Base-by-base conservation (phyloP, 345 rosid genomes). In the Acer campestre region DNA sequence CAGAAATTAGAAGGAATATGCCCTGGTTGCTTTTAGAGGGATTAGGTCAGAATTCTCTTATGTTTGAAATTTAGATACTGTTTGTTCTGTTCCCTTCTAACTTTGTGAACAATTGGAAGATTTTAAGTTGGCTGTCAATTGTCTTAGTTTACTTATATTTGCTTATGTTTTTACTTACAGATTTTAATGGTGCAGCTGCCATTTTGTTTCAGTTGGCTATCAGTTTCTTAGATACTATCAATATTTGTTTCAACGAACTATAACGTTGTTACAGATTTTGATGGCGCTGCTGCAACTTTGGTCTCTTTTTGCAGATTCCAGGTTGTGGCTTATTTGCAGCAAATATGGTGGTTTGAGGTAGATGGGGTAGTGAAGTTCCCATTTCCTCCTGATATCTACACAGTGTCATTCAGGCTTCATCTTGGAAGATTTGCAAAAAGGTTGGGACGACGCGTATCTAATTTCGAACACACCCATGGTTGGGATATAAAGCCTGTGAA, bases 321-420 rank as follows among this genome's bases (percentile, higher is more conserved):
- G 40, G 85, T 80, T 69, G 89, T 95, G 83, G 97, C 99, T 44
- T 92, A 91, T 85, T 84, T 93, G 80, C 97, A 89, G 82, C 97
- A 93, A 87, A 89, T 93, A 79, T 93, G 98, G 97, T 94, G 97
- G 98, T 94, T 94, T 79, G 96, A 93, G 87, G 97, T 90, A 13
- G 97, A 92, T 70, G 99, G 98, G 77, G 79, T 78, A 48, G 91
- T 93, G 53, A 95, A 83, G 81, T 93, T 92, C 82, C 93, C 93
- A 80, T 86, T 95, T 65, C 98, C 97, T 27, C 87, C 97, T 72
- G 98, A 91, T 83, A 59, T 86, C 23, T 95, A 93, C 85, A 89
- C 96, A 27, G 53, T 95, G 7, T 88, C 89, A 70, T 91, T 91
- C 86, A 91, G 96, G 87, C 91, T 93, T 79, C 98, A 91, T 86